phyloP scores from a whole-genome alignment of 139 green algal species.

The Raphidocelis subcapitata region DNA sequence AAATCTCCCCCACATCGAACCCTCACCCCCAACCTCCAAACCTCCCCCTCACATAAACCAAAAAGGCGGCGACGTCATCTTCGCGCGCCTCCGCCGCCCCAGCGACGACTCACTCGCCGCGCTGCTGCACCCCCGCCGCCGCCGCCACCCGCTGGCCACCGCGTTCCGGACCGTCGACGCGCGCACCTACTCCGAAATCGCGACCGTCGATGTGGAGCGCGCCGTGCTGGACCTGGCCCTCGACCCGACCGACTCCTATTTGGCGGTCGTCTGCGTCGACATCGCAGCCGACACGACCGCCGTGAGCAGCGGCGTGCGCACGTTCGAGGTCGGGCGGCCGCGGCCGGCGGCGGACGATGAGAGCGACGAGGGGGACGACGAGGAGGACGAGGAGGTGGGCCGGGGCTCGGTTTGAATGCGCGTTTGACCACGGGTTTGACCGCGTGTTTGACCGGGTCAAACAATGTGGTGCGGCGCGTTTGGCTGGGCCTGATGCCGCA shows the following conservation, averaged over 20 bases:
- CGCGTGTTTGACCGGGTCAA: not conserved
- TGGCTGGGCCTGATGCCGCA: not conserved
- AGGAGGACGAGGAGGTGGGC: conserved; percentile 36
- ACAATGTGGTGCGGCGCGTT: not conserved
- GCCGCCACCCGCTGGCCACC: conserved; percentile 56
- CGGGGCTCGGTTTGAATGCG: not conserved
- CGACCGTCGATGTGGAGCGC: conserved; percentile 59
- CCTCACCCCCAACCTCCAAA: too few relatives aligned
- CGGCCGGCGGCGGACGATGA: conserved; percentile 25
- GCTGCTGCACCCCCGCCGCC: conserved; percentile 36
- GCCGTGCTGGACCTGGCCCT: conserved; percentile 64
- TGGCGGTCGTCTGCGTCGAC: conserved; percentile 64
- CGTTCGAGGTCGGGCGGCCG: conserved; percentile 60
- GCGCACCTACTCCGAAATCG: conserved; percentile 65
- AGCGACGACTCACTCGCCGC: conserved; percentile 36
- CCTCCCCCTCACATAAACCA: too few relatives aligned
- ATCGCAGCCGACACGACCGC: conserved; percentile 13
- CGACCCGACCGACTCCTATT: conserved; percentile 55
- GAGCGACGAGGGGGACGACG: conserved; percentile 36
- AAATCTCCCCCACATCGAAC: too few relatives aligned
- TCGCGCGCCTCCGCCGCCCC: conserved; percentile 38
- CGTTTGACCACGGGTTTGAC: not conserved
- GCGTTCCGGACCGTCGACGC: conserved; percentile 74
- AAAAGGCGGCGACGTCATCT: conserved; percentile 49
- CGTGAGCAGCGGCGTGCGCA: conserved; percentile 28